Evolutionary conservation across 768 basidiomycete genomes (phyloP), one percentile per base, ranked within the genome.

Genomic region (Mycena pura): DNA sequence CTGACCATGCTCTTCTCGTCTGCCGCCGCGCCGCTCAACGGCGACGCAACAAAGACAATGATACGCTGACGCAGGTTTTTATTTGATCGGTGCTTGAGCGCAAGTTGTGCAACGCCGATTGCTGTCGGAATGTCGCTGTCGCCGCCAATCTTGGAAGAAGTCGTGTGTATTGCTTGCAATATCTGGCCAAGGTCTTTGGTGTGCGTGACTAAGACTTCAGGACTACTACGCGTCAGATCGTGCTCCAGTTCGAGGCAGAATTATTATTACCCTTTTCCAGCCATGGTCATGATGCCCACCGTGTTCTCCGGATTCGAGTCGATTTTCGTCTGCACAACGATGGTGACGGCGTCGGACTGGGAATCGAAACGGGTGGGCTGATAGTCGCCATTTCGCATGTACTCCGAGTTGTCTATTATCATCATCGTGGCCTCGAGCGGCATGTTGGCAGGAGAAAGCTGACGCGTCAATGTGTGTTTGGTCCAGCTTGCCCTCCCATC

Each of bases 391-490:
- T 97, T 96, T 57, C 95, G 87, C 90, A 97, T 97, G 77, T 90
- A 96, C 76, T 96, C 94, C 2, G 95, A 97, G 74, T 98, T 98
- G 86, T 99, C 97, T 62, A 99, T 88, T 14, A 99, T 82, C 80
- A 99, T 88, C 88, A 99, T 95, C 22, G 95, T 96, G 38, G 96
- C 96, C 87, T 99, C 96, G 72, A 97, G 85, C 68, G 94, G 93
- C 95, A 97, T 97, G 58, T 73, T 87, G 81, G 51, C 62, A 29
- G 25, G 36, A 53, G 41, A 34, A 64, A 17, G 62, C 50, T 63
- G 65, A 63, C 64, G 67, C 67, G 67, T 65, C 64, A 50, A 44
- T 61, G 63, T 22, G 36, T 40, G 29, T 40, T 46, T 54, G 59
- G n/a, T 3, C 5, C 14, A 41, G 39, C 14, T 40, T 46, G 29